Conservation (phyloP, 208 protist genomes). For the Perkinsela sp. region DNA sequence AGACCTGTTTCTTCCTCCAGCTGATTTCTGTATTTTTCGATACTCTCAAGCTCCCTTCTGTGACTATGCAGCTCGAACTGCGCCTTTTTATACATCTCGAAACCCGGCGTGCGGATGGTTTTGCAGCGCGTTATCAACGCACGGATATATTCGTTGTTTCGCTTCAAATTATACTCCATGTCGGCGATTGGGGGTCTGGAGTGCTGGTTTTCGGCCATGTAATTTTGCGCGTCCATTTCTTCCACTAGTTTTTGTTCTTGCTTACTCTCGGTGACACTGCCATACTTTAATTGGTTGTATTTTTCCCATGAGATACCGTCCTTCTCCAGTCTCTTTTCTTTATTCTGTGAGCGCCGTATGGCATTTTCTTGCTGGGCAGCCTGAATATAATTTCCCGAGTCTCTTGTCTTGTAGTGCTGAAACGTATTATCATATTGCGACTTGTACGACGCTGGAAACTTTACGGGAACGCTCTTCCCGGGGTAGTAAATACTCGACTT, state of each 20-base stretch:
- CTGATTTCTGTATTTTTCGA: slow-evolving; percentile 20
- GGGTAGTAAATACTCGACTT: not conserved
- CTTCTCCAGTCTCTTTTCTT: no score
- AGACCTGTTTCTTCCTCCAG: slow-evolving; percentile 40
- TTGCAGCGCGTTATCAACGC: not conserved
- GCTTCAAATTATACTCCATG: not conserved
- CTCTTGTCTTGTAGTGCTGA: no score
- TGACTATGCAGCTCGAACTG: slow-evolving; percentile 8
- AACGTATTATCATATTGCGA: no score
- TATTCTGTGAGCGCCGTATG: no score
- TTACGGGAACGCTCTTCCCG: no score
- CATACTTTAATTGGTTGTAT: not conserved
- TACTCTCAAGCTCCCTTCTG: slow-evolving; percentile 19
- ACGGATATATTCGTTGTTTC: not conserved
- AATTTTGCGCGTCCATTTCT: not conserved
- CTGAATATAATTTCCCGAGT: no score
- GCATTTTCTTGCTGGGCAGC: no score
- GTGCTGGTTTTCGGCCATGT: not conserved
- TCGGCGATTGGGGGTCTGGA: not conserved
- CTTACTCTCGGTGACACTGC: not conserved
- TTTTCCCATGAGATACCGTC: not conserved
- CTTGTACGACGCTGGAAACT: no score
- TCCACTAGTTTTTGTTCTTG: not conserved
- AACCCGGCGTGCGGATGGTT: not conserved
- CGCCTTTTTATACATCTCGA: not conserved